Evolutionary conservation across 2,329 filamentous ascomycete species (phyloP).

Genomic region (Zalaria obscura): DNA sequence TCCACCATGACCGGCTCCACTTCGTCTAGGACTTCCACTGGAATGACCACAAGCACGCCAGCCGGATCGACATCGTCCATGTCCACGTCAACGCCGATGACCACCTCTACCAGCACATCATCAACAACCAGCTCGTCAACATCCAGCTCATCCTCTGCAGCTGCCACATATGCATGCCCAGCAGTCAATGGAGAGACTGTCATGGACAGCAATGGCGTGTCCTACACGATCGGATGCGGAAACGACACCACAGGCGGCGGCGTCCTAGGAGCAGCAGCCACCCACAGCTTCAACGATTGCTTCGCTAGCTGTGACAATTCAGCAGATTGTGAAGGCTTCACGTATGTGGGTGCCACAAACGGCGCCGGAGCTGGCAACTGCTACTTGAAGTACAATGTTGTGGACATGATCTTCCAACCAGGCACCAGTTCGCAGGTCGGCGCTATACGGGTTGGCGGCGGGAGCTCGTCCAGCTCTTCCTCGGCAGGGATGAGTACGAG

Average conservation of each 20-base stretch:
- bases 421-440: not conserved
- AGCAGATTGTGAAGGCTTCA: slow-evolving; percentile 2
- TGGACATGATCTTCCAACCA: not conserved
- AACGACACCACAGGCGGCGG: not conserved
- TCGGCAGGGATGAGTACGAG: not conserved
- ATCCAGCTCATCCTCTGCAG: not conserved
- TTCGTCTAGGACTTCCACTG: too few species aligned
- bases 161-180: slow-evolving; percentile 3
- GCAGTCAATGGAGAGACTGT: not conserved
- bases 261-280: not conserved
- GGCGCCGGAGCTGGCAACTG: slow-evolving; percentile 1
- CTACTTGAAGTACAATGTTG: not conserved
- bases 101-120: not conserved
- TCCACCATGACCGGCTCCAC: too few species aligned
- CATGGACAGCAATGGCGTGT: not conserved
- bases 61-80: not conserved
- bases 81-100: too few species aligned
- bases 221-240: slow-evolving; percentile 1
- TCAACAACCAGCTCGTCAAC: not conserved
- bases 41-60: not conserved
- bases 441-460: too few species aligned
- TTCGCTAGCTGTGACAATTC: not conserved
- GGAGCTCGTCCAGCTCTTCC: too few species aligned
- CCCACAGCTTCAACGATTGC: not conserved
- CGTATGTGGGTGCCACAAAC: not conserved